phyloP scores from a whole-genome alignment of 306 rosid species.

The Citrullus colocynthis region DNA sequence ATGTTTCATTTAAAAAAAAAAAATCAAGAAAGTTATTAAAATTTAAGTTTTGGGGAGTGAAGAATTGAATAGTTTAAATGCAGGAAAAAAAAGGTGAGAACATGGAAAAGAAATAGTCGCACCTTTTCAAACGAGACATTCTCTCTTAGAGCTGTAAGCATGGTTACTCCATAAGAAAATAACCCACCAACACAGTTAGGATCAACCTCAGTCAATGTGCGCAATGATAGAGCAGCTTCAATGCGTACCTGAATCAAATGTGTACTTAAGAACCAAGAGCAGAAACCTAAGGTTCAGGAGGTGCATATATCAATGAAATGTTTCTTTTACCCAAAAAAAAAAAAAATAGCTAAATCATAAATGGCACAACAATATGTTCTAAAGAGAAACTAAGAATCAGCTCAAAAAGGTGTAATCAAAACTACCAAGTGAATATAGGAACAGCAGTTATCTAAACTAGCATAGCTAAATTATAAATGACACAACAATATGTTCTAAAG shows the following conservation, averaged over 20 bases:
- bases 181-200: conserved; percentile 97
- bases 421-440: too few species aligned
- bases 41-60: neutral
- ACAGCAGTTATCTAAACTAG: too few species aligned
- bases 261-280: neutral
- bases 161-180: conserved; percentile 82
- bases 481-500: neutral
- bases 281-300: too few species aligned
- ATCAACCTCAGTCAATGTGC: conserved; percentile 87
- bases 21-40: neutral
- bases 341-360: too few species aligned
- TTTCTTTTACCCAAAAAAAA: too few species aligned
- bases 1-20: too few species aligned
- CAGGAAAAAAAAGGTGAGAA: neutral
- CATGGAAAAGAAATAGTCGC: conserved; percentile 3
- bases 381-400: neutral
- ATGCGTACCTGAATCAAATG: conserved; percentile 57
- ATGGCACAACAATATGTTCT: neutral
- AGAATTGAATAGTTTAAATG: neutral
- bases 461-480: too few species aligned
- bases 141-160: conserved; percentile 81
- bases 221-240: conserved; percentile 87
- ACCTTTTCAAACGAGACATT: conserved; percentile 90
- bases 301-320: too few species aligned
- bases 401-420: neutral